Base-by-base conservation (phyloP, 768 basidiomycete genomes). In the Hypsizygus marmoreus region DNA sequence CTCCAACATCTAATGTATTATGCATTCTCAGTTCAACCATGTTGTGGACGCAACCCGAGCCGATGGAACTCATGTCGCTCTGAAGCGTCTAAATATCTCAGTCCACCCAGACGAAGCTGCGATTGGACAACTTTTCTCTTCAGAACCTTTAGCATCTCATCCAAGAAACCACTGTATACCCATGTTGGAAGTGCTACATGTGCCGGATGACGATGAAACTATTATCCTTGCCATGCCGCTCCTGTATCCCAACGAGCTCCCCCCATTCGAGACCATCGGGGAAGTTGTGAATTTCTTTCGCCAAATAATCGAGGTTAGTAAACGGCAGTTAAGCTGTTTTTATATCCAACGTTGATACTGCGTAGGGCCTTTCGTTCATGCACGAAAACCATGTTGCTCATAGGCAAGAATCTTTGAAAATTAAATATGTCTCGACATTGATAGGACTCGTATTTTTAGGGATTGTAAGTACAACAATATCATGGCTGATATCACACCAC, bases 341-440 rank as follows among this genome's bases (percentile, higher is more conserved):
- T 10, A 6, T 24, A 7, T 13, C 44, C 2, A 24, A 25, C 20
- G 7, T n/a, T 0, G 25, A n/a, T 8, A 10, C 24, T 12, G 12
- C 22, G n/a, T n/a, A 70, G 66, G 67, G 66, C 1, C 25, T 72
- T 1, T 50, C 53, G 17, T 72, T 65, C 14, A 69, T 71, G 64
- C 67, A 72, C 22, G 19, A 56, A 5, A 54, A 68, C 31, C 48
- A 44, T 4, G 54, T 70, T 13, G 58, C 59, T 0, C 70, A 72
- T 46, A 57, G 69, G 70, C 66, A 49, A 4, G 35, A 11, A 6
- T 22, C 13, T 8, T 3, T 26, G 8, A n/a, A 11, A 20, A 7
- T 31, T 4, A 22, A n/a, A n/a, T n/a, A n/a, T n/a, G n/a, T n/a
- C n/a, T 3, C 12, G n/a, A 8, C n/a, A 31, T 28, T 12, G 13